Evolutionary conservation across 306 rosid species (phyloP).

Genomic region (Ormosia emarginata): DNA sequence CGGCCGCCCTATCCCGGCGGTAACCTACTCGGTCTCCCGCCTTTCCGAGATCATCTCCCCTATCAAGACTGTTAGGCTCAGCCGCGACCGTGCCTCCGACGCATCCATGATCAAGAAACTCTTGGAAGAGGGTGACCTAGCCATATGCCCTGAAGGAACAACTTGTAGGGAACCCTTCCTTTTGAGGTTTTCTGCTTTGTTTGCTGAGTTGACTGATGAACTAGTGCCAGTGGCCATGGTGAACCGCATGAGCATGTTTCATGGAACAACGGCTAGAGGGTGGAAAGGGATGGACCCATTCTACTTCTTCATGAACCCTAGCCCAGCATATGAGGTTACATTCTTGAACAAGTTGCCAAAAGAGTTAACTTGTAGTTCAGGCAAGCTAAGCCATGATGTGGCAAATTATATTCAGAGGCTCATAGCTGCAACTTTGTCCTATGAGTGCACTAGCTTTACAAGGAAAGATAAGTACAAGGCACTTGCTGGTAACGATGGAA

Average conservation of each 20-base stretch:
- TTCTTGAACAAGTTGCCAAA: conserved; percentile 62
- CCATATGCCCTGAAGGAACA: conserved; percentile 83
- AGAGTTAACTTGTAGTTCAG: conserved; percentile 56
- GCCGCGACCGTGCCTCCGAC: conserved; percentile 57
- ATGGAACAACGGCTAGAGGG: conserved; percentile 82
- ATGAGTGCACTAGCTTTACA: conserved; percentile 72
- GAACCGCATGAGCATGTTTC: conserved; percentile 85
- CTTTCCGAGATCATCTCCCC: conserved; percentile 81
- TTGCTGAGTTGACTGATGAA: conserved; percentile 69
- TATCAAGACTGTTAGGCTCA: conserved; percentile 60
- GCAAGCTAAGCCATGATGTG: conserved; percentile 76
- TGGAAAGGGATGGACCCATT: conserved; percentile 97
- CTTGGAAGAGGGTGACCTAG: conserved; percentile 66
- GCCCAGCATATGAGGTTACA: conserved; percentile 72
- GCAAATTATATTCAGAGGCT: conserved; percentile 78
- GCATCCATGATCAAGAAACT: conserved; percentile 75
- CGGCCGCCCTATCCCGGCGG: conserved; percentile 74
- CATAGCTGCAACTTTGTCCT: conserved; percentile 65
- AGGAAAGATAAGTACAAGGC: conserved; percentile 81
- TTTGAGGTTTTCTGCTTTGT: conserved; percentile 63
- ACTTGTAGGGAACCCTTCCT: conserved; percentile 86
- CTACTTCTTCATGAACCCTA: conserved; percentile 90
- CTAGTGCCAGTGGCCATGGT: conserved; percentile 89
- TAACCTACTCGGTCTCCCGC: conserved; percentile 74
- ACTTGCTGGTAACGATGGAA: conserved; percentile 82